A percentile compares a stretch with the other conserved stretches of the same genome.
Evolutionary conservation across 1,284 basidiomycete species (phyloP).

Genomic region (Ganoderma leucocontextum): DNA sequence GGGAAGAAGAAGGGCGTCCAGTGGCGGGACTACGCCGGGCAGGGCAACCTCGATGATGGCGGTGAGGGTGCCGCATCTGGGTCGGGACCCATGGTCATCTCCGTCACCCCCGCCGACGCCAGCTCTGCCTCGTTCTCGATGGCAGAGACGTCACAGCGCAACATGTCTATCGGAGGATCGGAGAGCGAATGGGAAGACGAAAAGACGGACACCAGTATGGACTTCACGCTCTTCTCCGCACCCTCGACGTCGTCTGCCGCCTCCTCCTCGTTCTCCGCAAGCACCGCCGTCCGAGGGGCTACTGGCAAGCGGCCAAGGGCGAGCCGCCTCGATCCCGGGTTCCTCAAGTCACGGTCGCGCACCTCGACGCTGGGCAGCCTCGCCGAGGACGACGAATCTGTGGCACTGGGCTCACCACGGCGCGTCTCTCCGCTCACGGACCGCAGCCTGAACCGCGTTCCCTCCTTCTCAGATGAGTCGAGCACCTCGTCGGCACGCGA

Average conservation of each 20-base stretch:
- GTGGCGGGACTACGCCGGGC: constrained; percentile 90
- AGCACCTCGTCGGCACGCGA: constrained; percentile 43
- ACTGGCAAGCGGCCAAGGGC: constrained; percentile 57
- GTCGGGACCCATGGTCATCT: constrained; percentile 31
- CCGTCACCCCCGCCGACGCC: constrained; percentile 45
- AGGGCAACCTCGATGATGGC: constrained; percentile 81
- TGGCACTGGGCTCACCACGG: constrained; percentile 43
- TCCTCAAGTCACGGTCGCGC: constrained; percentile 69
- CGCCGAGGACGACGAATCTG: constrained; percentile 66
- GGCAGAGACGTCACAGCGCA: constrained; percentile 35
- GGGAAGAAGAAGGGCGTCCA: constrained; percentile 83
- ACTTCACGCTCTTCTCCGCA: constrained; percentile 52
- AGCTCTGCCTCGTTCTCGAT: constrained; percentile 35
- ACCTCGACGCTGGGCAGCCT: constrained; percentile 65
- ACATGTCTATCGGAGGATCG: constrained; percentile 61
- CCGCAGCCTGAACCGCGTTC: constrained; percentile 62
- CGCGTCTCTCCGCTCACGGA: constrained; percentile 61
- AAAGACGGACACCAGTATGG: constrained; percentile 77
- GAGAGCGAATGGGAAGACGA: constrained; percentile 92
- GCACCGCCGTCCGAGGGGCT: constrained; percentile 36
- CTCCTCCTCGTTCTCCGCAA: constrained; percentile 36
- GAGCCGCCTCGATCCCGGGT: constrained; percentile 72
- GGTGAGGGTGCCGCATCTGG: constrained; percentile 43
- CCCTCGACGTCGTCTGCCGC: constrained; percentile 46
- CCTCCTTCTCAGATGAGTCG: constrained; percentile 39